phyloP scores from a whole-genome alignment of 2,329 filamentous ascomycete species.

The Venturia pyrina region DNA sequence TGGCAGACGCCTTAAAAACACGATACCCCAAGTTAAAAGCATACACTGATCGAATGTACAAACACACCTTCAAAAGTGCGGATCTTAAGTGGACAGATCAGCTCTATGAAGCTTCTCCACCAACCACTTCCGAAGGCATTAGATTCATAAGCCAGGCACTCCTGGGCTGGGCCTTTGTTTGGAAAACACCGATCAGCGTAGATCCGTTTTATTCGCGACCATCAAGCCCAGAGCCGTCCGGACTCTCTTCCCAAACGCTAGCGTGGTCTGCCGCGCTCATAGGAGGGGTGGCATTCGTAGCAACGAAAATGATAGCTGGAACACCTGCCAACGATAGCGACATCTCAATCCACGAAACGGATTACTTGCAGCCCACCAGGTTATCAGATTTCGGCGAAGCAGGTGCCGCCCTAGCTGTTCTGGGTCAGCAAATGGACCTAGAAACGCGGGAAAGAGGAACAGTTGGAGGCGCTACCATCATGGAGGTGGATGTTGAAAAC shows the following conservation, averaged over 20 bases:
- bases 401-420: slow-evolving; percentile 15
- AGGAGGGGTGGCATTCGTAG: neutral
- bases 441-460: slow-evolving; percentile 11
- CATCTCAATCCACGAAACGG: neutral
- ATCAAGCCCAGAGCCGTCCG: neutral
- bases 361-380: neutral
- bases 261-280: neutral
- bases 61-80: neutral
- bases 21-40: slow-evolving; percentile 33
- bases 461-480: slow-evolving; percentile 7
- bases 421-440: slow-evolving; percentile 13
- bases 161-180: neutral
- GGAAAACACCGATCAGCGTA: neutral
- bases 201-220: neutral
- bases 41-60: slow-evolving; percentile 28
- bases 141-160: neutral
- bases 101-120: neutral
- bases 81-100: neutral
- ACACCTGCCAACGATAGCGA: neutral
- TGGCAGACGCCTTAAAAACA: slow-evolving; percentile 44
- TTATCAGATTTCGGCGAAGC: slow-evolving; percentile 13
- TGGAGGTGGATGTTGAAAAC: slow-evolving; percentile 14
- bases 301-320: neutral
- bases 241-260: neutral
- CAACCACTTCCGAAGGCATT: neutral